A percentile compares a stretch with the other conserved stretches of the same genome.
phyloP scores from a whole-genome alignment of 1,284 basidiomycete species.

The Leccinum pallidistipes region DNA sequence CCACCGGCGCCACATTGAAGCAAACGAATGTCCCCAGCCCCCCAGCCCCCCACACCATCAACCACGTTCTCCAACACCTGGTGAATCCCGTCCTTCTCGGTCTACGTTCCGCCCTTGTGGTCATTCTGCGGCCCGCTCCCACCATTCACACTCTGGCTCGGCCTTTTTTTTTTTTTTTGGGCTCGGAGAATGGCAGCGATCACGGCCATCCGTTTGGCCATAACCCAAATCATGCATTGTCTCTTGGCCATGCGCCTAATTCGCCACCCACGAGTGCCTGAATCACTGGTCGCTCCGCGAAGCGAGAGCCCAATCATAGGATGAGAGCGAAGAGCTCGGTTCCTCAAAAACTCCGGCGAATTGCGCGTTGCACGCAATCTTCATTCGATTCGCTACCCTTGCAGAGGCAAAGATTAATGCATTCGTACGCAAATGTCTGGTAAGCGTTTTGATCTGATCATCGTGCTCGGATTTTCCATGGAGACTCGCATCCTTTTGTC shows the following conservation, averaged over 20 bases:
- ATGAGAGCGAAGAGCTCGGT: slow-evolving; percentile 58
- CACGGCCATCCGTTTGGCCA: slow-evolving; percentile 44
- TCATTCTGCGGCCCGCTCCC: slow-evolving; percentile 56
- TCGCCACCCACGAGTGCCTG: slow-evolving; percentile 75
- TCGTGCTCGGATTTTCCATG: not conserved
- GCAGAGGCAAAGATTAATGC: slow-evolving; percentile 77
- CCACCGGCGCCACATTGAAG: slow-evolving; percentile 36
- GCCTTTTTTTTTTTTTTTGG: slow-evolving; percentile 53
- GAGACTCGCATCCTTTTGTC: not conserved
- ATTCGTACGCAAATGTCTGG: slow-evolving; percentile 69
- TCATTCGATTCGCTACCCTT: slow-evolving; percentile 77
- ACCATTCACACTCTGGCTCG: slow-evolving; percentile 73
- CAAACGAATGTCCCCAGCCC: slow-evolving; percentile 41
- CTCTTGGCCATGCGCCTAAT: slow-evolving; percentile 38
- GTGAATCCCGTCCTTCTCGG: slow-evolving; percentile 45
- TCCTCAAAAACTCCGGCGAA: slow-evolving; percentile 82
- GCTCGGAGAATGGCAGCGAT: slow-evolving; percentile 70
- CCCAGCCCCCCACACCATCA: slow-evolving; percentile 41
- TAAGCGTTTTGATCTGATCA: slow-evolving; percentile 38
- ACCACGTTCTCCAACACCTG: slow-evolving; percentile 63
- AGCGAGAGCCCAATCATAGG: slow-evolving; percentile 56
- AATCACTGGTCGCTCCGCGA: slow-evolving; percentile 46
- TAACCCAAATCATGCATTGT: slow-evolving; percentile 26
- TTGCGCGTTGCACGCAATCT: slow-evolving; percentile 84
- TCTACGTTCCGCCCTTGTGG: slow-evolving; percentile 48